Evolutionary conservation across 768 basidiomycete genomes (phyloP).

Genomic region (Trametes cubensis): DNA sequence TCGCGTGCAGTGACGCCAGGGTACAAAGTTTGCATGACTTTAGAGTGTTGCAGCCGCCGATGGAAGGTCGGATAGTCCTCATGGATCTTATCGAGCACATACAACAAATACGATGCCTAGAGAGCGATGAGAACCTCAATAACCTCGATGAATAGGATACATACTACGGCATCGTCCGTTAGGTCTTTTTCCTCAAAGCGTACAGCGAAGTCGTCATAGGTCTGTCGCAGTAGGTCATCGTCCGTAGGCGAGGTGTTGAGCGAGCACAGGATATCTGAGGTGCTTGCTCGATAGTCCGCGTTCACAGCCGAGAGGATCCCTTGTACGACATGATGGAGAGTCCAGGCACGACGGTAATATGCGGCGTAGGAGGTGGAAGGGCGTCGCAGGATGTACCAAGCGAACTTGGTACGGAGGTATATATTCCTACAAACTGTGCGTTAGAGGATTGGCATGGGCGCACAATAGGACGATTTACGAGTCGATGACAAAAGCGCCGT

Average conservation of each 20-base stretch:
- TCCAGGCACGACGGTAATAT: conserved; percentile 52
- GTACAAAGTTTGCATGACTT: not conserved
- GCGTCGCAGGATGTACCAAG: conserved; percentile 69
- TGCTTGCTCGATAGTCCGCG: not conserved
- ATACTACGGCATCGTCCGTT: not conserved
- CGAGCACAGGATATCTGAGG: not conserved
- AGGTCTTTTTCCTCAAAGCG: not conserved
- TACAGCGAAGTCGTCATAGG: not conserved
- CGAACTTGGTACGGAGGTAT: conserved; percentile 60
- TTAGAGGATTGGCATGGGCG: no score
- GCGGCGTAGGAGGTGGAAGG: conserved; percentile 50
- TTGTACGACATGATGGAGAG: conserved; percentile 47
- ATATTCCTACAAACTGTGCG: conserved; percentile 48
- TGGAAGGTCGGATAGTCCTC: not conserved
- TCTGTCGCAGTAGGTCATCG: not conserved
- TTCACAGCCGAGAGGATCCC: conserved; percentile 37
- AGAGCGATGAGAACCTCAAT: not conserved
- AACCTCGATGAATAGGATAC: not conserved
- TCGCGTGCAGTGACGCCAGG: not conserved
- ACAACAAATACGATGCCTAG: not conserved
- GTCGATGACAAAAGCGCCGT: conserved; percentile 39
- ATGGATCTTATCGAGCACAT: not conserved
- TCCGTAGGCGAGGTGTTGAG: not conserved
- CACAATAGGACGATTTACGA: conserved; percentile 39
- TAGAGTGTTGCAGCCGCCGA: not conserved